Evolutionary conservation across 495 filamentous ascomycete species (phyloP), one percentile per base, ranked within the genome.

Genomic region (Achaetomiella virescens): DNA sequence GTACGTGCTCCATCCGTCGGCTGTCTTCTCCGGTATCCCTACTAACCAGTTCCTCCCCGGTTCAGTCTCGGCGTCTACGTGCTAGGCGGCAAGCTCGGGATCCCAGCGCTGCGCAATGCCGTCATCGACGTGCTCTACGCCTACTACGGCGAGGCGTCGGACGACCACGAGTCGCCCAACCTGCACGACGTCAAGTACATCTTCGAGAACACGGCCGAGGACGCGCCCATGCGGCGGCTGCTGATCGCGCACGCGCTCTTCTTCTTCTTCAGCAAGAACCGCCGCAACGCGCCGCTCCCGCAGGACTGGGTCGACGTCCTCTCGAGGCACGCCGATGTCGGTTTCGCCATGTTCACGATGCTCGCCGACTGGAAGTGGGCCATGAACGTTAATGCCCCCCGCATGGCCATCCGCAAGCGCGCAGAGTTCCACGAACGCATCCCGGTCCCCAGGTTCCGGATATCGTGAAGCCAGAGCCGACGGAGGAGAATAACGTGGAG

Each of bases 351-450:
- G 31, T 31, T 66, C 46, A 20, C 29, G 18, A 69, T 69, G 66
- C 57, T 69, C 4, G 25, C 25, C 38, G 66, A 69, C 20, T 69
- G 66, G 66, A 44, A 48, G 33, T 69, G 62, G 66, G n/a, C 21
- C 36, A 65, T 67, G 40, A 62, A 60, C 11, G 22, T 27, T 14
- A 64, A 64, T 22, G 58, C 59, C 1, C 65, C 65, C 14, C 57
- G 48, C 6, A 69, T 69, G 66, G 57, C 52, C 22, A 57, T 69
- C 24, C 62, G 62, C 48, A n/a, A 54, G 0, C 47, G 65, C 1
- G 21, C 31, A 22, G 44, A 55, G 27, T 69, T 69, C 41, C 59
- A 69, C n/a, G 66, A 69, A 41, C 41, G 57, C 6, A 12, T 25
- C 20, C 35, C 6, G 1, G 5, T 0, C 20, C 42, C 1, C 9